Evolutionary conservation across 805 yeast species (phyloP).

Genomic region (Candida suzukii): DNA sequence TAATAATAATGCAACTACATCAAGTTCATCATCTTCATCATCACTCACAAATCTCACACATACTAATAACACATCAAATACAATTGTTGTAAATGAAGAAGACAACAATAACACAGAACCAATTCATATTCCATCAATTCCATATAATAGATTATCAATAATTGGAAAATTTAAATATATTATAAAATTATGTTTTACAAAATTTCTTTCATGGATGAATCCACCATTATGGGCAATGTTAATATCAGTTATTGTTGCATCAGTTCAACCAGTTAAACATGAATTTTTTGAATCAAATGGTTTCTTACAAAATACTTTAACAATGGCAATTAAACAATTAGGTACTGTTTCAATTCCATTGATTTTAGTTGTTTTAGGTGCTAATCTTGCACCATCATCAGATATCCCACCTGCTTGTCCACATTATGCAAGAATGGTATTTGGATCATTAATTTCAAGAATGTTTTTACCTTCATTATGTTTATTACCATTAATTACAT

Average conservation of each 20-base stretch:
- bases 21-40: neutral
- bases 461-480: slow-evolving; percentile 72
- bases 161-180: neutral
- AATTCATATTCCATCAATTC: neutral
- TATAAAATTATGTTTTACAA: slow-evolving; percentile 1
- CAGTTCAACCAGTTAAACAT: slow-evolving; percentile 50
- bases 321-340: slow-evolving; percentile 55
- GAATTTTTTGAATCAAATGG: slow-evolving; percentile 53
- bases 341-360: slow-evolving; percentile 76
- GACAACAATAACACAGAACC: no score
- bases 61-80: no score
- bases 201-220: slow-evolving; percentile 40
- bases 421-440: slow-evolving; percentile 53
- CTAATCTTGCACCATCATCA: slow-evolving; percentile 63
- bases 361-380: slow-evolving; percentile 68
- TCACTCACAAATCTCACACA: no score
- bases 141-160: neutral
- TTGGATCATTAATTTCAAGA: slow-evolving; percentile 67
- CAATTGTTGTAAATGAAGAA: no score
- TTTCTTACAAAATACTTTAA: slow-evolving; percentile 58
- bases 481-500: slow-evolving; percentile 58
- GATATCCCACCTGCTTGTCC: slow-evolving; percentile 63
- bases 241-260: slow-evolving; percentile 60
- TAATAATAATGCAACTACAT: neutral
- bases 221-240: slow-evolving; percentile 83